Evolutionary conservation across 2,329 filamentous ascomycete species (phyloP).

Genomic region (Fusarium sp.): DNA sequence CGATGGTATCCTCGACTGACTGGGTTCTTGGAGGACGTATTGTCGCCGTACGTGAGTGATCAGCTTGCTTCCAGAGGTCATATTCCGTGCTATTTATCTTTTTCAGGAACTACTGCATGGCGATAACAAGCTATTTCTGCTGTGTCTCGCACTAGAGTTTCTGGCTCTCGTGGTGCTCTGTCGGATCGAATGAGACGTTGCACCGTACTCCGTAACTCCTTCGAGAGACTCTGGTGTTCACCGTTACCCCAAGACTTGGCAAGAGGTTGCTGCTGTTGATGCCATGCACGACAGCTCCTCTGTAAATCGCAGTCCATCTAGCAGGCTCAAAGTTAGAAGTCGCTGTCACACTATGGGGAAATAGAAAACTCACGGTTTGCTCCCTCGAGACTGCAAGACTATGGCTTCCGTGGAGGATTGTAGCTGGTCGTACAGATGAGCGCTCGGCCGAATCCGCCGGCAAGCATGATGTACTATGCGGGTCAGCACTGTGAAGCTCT

Average conservation of each 20-base stretch:
- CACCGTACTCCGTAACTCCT: slow-evolving; percentile 42
- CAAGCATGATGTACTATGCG: slow-evolving; percentile 51
- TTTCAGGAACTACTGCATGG: slow-evolving; percentile 47
- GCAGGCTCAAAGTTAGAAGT: too few species aligned
- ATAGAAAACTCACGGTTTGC: slow-evolving; percentile 53
- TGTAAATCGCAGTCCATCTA: slow-evolving; percentile 52
- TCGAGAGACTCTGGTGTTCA: slow-evolving; percentile 43
- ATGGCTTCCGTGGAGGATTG: neutral
- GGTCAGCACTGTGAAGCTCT: neutral
- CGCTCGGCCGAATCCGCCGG: slow-evolving; percentile 53
- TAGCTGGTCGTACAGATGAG: slow-evolving; percentile 44
- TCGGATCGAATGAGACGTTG: fast-evolving
- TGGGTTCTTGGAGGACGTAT: neutral
- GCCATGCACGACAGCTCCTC: slow-evolving; percentile 48
- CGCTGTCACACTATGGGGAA: too few species aligned
- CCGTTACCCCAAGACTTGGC: neutral
- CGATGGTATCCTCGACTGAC: neutral
- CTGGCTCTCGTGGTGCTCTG: slow-evolving; percentile 7
- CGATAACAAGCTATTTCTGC: neutral
- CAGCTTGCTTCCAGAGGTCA: neutral
- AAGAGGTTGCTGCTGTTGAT: slow-evolving; percentile 7
- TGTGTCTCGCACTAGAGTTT: slow-evolving; percentile 9
- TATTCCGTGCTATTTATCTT: slow-evolving; percentile 10
- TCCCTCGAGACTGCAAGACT: slow-evolving; percentile 47
- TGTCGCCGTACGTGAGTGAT: slow-evolving; percentile 18